phyloP scores from a whole-genome alignment of 495 filamentous ascomycete species.

The Aspergillus hancockii region DNA sequence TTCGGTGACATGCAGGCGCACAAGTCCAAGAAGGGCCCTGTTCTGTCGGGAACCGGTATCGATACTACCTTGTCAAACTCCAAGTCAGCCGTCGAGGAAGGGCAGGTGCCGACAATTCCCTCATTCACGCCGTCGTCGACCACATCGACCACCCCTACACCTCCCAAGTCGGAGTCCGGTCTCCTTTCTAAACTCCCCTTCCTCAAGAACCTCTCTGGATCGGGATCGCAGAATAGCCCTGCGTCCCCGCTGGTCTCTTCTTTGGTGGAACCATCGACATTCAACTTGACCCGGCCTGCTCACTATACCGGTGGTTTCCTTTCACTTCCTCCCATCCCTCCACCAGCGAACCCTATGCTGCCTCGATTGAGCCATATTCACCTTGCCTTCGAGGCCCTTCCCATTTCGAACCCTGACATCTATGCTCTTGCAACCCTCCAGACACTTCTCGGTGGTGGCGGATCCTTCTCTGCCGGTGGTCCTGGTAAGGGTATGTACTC shows the following conservation, averaged over 20 bases:
- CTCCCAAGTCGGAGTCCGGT: conserved; percentile 47
- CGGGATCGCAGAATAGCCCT: conserved; percentile 61
- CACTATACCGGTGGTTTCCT: conserved; percentile 95
- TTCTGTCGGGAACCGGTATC: conserved; percentile 57
- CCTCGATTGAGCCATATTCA: conserved; percentile 87
- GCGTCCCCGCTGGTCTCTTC: conserved; percentile 47
- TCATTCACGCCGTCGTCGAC: conserved; percentile 47
- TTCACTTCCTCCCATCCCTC: conserved; percentile 75
- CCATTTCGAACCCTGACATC: conserved; percentile 86
- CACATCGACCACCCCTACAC: conserved; percentile 36
- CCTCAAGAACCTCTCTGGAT: conserved; percentile 83
- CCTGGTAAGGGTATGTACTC: conserved; percentile 99
- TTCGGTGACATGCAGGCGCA: conserved; percentile 83
- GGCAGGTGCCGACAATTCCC: conserved; percentile 40
- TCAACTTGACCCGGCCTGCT: conserved; percentile 64
- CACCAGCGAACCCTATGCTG: conserved; percentile 73
- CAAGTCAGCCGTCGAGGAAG: conserved; percentile 37
- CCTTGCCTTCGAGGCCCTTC: conserved; percentile 92
- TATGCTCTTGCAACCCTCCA: conserved; percentile 97
- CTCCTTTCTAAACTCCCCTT: conserved; percentile 88
- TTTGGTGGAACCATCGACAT: conserved; percentile 43
- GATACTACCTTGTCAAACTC: conserved; percentile 57
- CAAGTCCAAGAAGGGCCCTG: conserved; percentile 43
- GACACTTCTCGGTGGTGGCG: conserved; percentile 92
- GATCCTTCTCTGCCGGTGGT: conserved; percentile 95